phyloP scores from a whole-genome alignment of 1,284 basidiomycete genomes.

The Heterobasidion irregulare region DNA sequence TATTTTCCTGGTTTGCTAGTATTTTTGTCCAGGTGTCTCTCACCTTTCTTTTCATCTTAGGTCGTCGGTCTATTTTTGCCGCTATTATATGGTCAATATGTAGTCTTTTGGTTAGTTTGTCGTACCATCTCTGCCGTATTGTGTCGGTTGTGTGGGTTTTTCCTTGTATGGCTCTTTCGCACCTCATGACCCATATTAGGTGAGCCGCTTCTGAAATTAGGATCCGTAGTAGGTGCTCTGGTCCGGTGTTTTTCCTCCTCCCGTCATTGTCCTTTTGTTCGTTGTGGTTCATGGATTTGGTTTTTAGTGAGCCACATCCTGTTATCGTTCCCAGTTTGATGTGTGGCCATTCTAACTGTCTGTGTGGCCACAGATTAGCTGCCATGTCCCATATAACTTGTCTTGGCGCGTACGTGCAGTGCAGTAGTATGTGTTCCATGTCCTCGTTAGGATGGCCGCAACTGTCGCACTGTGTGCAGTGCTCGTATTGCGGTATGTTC shows the following conservation, averaged over 20 bases:
- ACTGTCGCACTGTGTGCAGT: no score
- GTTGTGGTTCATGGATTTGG: no score
- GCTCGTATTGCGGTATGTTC: background rate
- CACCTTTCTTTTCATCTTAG: background rate
- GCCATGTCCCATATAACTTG: background rate
- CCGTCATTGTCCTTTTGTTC: no score
- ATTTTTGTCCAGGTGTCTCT: no score
- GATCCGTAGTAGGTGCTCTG: background rate
- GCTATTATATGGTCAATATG: background rate
- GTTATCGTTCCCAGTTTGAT: no score
- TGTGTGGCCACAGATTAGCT: no score
- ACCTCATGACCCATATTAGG: conserved; percentile 2
- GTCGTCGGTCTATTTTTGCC: background rate
- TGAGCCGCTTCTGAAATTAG: background rate
- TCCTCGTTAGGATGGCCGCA: no score
- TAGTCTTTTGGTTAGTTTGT: background rate
- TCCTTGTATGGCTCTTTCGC: background rate
- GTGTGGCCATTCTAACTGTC: no score
- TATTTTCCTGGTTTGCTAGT: no score
- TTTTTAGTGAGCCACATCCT: no score
- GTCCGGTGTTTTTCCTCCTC: background rate
- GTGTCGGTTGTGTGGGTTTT: background rate
- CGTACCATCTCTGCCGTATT: background rate
- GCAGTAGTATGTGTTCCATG: conserved; percentile 7
- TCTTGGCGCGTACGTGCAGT: conserved; percentile 9